These are phyloP conservation scores for Solanum neorickii DNA, from an alignment of 257 asterid genomes.

Conservation along the genomic window DNA sequence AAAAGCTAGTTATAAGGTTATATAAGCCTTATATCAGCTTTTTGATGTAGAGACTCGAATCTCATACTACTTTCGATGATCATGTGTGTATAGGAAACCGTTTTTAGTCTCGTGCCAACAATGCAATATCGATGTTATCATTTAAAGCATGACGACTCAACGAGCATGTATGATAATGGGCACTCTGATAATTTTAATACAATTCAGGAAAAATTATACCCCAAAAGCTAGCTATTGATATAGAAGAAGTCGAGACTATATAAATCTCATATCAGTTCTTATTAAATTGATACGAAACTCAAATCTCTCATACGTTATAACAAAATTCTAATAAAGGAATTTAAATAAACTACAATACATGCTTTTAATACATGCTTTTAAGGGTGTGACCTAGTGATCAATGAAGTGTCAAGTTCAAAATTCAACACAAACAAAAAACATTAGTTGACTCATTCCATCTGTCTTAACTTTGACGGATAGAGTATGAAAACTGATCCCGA, in stretches of 20 bases:
- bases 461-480: neutral
- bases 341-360: too few relatives aligned
- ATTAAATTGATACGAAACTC: neutral
- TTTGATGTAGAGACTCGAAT: neutral
- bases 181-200: neutral
- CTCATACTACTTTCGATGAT: neutral
- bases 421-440: neutral
- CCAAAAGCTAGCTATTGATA: neutral
- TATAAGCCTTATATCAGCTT: neutral
- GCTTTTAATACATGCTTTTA: too few relatives aligned
- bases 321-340: neutral
- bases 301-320: neutral
- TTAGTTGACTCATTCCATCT: too few relatives aligned
- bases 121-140: neutral
- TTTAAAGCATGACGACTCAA: neutral
- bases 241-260: neutral
- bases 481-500: neutral
- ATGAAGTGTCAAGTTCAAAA: neutral
- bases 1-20: neutral
- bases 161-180: neutral
- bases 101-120: neutral
- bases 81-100: rapidly evolving
- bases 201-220: neutral
- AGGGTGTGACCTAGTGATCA: too few relatives aligned
- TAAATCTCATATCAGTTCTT: neutral